A percentile compares a stretch with the other conserved stretches of the same genome.
Conservation (phyloP, 352 stramenopile genomes). For the Achlya hypogyna region DNA sequence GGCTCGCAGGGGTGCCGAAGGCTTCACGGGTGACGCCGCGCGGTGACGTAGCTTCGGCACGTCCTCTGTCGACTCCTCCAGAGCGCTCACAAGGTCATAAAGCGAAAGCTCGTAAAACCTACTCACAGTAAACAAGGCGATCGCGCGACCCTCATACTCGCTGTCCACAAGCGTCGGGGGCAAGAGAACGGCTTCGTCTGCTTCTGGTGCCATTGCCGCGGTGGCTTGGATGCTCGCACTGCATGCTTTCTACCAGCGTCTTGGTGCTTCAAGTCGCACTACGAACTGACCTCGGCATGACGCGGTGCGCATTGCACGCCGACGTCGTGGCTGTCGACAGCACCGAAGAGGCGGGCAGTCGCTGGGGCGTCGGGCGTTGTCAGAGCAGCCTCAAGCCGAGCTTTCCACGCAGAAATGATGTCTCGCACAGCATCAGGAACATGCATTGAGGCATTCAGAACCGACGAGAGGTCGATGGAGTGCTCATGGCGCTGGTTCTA, state of each 20-base stretch:
- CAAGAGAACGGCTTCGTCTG: neutral
- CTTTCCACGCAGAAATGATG: conserved; percentile 11
- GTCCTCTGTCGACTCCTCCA: neutral
- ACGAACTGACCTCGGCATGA: too few species aligned
- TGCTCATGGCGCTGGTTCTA: neutral
- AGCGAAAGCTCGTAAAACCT: conserved; percentile 20
- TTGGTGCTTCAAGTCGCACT: too few species aligned
- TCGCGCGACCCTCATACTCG: conserved; percentile 5
- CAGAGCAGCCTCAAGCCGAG: conserved; percentile 6
- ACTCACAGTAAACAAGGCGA: neutral
- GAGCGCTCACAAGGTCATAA: conserved; percentile 7
- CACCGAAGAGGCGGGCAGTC: neutral
- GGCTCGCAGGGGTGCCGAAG: neutral
- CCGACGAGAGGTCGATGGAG: conserved; percentile 5
- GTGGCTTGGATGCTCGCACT: too few species aligned
- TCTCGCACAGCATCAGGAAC: neutral
- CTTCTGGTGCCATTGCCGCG: too few species aligned
- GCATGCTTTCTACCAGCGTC: too few species aligned
- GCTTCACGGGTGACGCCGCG: neutral
- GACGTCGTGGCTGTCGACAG: neutral
- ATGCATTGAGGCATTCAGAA: neutral
- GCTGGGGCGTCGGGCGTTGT: neutral
- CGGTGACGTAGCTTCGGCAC: neutral
- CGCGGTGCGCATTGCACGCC: neutral
- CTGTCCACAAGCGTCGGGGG: neutral